Base-by-base conservation (phyloP, 345 rosid genomes). In the Dovyalis caffra region DNA sequence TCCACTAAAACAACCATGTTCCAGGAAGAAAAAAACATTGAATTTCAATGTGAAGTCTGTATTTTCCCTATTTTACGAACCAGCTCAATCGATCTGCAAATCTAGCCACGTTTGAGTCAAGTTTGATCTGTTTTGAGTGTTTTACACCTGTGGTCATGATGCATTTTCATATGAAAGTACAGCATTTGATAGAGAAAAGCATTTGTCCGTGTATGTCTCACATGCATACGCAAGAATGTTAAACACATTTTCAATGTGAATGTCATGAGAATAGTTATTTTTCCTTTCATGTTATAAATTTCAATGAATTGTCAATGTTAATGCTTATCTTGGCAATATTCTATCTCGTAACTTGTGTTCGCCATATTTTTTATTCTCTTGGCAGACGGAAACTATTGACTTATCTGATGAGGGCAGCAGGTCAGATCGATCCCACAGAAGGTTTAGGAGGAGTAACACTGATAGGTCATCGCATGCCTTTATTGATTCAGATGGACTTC, bases 401-500 rank as follows among this genome's bases (percentile, higher is more conserved):
- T 85, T 93, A 74, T 71, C 94, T 65, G 93, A 90, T 28, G 84
- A 81, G 63, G 76, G 78, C 38, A 87, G 87, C 76, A 87, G 79
- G 81, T 81, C 84, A 69, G 89, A 74, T 53, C 74, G 80, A 78
- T 69, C 83, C 62, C 78, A 79, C 67, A 85, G 66, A 80, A 80
- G 76, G 67, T 95, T 93, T 77, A 84, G 81, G 75, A 90, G 97
- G 78, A 86, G 86, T 77, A 81, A 74, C 70, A 60, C 70, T 72
- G 88, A 88, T 74, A 89, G 68, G 78, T 79, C 91, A 33, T 65
- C 38, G 60, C 88, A 85, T 79, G 74, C 91, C 76, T 34, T 58
- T 76, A 85, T 95, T 75, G 99, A 92, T 86, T 82, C 89, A 12
- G 99, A 91, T 83, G 99, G 99, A 64, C 94, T 93, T 85, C 98